Conservation (phyloP, 208 protist species). For the Acanthamoeba royreba region DNA sequence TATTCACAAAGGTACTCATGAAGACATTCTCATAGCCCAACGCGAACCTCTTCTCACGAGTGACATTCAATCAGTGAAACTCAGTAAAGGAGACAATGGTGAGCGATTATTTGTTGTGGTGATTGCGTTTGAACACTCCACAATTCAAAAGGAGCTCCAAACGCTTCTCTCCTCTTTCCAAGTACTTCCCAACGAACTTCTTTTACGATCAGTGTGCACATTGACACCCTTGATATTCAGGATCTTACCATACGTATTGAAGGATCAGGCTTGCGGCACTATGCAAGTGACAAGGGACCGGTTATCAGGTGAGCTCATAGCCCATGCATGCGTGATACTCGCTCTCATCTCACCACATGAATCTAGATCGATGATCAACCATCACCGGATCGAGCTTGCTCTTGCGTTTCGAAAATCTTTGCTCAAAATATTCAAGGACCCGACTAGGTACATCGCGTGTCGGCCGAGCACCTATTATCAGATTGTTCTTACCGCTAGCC, state of each 20-base stretch:
- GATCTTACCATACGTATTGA: not conserved
- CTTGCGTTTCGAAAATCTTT: not conserved
- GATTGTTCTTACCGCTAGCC: no score
- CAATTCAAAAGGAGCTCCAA: not conserved
- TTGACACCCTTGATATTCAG: not conserved
- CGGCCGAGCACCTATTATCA: not conserved
- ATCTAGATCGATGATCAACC: not conserved
- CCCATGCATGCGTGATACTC: no score
- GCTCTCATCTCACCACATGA: not conserved
- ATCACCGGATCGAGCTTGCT: not conserved
- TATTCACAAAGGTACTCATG: not conserved
- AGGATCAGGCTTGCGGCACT: not conserved
- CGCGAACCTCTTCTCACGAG: not conserved
- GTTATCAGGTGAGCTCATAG: not conserved
- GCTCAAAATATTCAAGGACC: not conserved
- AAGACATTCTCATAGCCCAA: not conserved
- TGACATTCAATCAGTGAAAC: not conserved
- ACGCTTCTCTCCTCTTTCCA: not conserved
- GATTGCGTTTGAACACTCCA: not conserved
- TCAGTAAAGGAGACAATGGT: not conserved
- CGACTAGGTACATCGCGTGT: not conserved
- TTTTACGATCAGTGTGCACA: not conserved
- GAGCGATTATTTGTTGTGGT: not conserved
- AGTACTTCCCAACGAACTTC: not conserved
- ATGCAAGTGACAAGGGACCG: not conserved